These are phyloP conservation scores for Fragaria vesca DNA, from an alignment of 306 rosid species.

Conservation along the genomic window DNA sequence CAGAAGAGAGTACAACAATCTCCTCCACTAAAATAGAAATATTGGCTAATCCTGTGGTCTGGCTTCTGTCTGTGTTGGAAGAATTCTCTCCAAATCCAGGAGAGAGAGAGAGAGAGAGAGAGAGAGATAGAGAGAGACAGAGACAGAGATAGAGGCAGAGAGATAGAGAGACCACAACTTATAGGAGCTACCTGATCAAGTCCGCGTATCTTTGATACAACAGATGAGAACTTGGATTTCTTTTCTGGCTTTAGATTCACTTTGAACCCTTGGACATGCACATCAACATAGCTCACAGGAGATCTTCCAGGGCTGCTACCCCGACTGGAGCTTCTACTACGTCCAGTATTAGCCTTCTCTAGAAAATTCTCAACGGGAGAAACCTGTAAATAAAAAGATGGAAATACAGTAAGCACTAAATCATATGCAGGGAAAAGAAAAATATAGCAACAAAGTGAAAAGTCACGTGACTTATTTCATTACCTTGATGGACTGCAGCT, in stretches of 20 bases:
- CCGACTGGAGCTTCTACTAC: slow-evolving; percentile 89
- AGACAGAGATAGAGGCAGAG: not conserved
- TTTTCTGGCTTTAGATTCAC: slow-evolving; percentile 84
- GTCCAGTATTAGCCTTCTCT: slow-evolving; percentile 75
- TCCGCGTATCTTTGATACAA: slow-evolving; percentile 92
- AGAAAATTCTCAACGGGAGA: slow-evolving; percentile 85
- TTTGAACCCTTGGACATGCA: slow-evolving; percentile 86
- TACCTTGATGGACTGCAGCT: slow-evolving; percentile 97
- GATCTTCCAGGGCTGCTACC: slow-evolving; percentile 92
- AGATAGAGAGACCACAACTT: slow-evolving; percentile 3
- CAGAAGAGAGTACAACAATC: not conserved
- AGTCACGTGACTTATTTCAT: slow-evolving; percentile 10
- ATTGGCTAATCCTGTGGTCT: not conserved
- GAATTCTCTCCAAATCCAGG: not conserved
- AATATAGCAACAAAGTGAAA: slow-evolving; percentile 14
- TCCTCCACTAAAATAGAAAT: not conserved
- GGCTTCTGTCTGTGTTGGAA: not conserved
- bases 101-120: no score
- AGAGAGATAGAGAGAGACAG: not conserved
- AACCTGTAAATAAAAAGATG: slow-evolving; percentile 52
- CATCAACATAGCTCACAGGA: slow-evolving; percentile 72
- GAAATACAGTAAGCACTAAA: slow-evolving; percentile 13
- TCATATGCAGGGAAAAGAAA: not conserved
- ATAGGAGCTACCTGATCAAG: slow-evolving; percentile 77
- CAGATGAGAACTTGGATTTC: slow-evolving; percentile 94